Percentiles rank a stretch among this genome's conserved stretches.
These are phyloP conservation scores for Drosera capensis DNA, from an alignment of 148 eudicot genomes.

Conservation along the genomic window DNA sequence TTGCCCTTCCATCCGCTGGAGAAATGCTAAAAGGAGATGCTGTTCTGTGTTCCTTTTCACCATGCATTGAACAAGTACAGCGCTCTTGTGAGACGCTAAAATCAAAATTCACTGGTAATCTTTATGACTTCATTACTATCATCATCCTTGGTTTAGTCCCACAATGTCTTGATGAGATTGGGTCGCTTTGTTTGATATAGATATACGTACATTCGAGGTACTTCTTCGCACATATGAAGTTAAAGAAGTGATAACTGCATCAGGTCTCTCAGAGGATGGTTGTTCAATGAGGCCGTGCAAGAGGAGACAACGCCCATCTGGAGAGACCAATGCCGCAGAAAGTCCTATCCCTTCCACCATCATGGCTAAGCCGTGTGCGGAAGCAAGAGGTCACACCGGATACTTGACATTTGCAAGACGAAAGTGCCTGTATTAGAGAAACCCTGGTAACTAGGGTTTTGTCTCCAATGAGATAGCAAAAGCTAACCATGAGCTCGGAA, in stretches of 20 bases:
- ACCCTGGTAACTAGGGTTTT: no score
- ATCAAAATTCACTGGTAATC: conserved; percentile 49
- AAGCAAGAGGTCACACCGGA: conserved; percentile 86
- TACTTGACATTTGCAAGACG: conserved; percentile 89
- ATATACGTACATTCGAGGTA: conserved; percentile 82
- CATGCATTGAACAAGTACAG: conserved; percentile 94
- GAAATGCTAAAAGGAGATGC: conserved; percentile 85
- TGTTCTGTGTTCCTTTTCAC: conserved; percentile 83
- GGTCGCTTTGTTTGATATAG: conserved; percentile 15
- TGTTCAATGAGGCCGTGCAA: conserved; percentile 29
- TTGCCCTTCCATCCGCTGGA: conserved; percentile 73
- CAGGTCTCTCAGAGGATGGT: conserved; percentile 23
- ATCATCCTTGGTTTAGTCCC: neutral
- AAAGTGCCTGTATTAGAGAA: conserved; percentile 18
- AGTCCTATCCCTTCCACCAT: conserved; percentile 23
- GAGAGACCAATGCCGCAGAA: conserved; percentile 24
- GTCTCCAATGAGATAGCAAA: no score
- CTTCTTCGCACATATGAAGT: conserved; percentile 72
- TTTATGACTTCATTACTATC: conserved; percentile 1
- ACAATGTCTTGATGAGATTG: neutral
- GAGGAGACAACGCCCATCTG: conserved; percentile 50
- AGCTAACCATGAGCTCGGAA: no score
- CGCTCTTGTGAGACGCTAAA: conserved; percentile 62
- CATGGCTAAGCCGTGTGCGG: conserved; percentile 57
- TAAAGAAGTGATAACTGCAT: conserved; percentile 35